Evolutionary conservation across 345 rosid genomes (phyloP).

Genomic region (Melaleuca alternifolia): DNA sequence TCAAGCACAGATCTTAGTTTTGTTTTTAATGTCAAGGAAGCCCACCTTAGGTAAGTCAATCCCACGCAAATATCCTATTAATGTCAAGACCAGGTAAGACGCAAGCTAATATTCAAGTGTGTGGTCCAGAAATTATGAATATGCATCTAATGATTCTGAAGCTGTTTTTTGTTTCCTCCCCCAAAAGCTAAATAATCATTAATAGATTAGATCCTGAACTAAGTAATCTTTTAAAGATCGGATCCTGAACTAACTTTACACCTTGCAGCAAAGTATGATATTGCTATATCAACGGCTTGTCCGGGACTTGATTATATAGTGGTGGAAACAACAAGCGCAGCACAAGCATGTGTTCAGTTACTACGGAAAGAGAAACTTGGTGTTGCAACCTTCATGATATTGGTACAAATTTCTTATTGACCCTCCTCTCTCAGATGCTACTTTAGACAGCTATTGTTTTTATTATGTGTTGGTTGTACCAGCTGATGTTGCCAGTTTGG

Average conservation of each 20-base stretch:
- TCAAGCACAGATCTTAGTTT: background rate
- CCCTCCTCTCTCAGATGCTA: background rate
- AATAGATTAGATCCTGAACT: background rate
- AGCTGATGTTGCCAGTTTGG: background rate
- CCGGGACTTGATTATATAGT: conserved; percentile 88
- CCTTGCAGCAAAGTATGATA: conserved; percentile 86
- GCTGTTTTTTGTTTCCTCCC: background rate
- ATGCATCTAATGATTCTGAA: background rate
- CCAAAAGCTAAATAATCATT: background rate
- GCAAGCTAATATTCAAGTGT: background rate
- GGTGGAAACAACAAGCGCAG: conserved; percentile 90
- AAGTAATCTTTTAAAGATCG: background rate
- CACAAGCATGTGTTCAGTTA: conserved; percentile 89
- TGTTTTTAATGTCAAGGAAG: background rate
- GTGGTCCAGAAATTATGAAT: background rate
- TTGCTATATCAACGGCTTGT: conserved; percentile 94
- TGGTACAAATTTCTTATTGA: conserved; percentile 39
- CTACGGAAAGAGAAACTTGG: conserved; percentile 88
- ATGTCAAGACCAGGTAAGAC: background rate
- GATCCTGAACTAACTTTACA: background rate
- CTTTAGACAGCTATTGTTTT: background rate
- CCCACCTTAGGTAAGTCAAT: background rate
- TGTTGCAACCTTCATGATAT: conserved; percentile 90
- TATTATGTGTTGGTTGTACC: background rate
- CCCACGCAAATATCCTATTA: background rate